Evolutionary conservation across 192 early-diverging fungal species (phyloP).

Genomic region (Glomus cerebriforme): DNA sequence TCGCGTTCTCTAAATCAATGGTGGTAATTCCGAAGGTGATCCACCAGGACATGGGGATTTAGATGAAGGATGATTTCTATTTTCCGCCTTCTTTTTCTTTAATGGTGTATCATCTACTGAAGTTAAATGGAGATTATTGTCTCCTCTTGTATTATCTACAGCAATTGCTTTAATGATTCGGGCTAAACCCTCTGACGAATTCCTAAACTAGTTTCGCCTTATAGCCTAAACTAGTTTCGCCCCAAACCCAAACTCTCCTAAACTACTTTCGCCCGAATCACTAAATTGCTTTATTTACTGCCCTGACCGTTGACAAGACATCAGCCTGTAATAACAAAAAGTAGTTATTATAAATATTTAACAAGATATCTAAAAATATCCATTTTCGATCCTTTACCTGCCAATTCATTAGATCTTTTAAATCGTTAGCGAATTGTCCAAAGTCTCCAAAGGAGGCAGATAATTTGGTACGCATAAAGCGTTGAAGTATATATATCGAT

Average conservation of each 20-base stretch:
- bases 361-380: neutral
- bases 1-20: too few relatives aligned
- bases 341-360: neutral
- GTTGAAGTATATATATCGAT: conserved; percentile 19
- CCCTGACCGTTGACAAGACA: conserved; percentile 12
- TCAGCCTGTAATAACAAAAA: conserved; percentile 23
- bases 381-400: conserved; percentile 17
- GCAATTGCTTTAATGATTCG: conserved; percentile 1
- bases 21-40: too few relatives aligned
- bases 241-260: too few relatives aligned
- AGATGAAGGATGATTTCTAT: too few relatives aligned
- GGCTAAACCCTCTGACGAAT: too few relatives aligned
- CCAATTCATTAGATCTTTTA: conserved; percentile 7
- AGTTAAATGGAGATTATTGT: too few relatives aligned
- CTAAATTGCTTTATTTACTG: conserved; percentile 16
- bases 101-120: too few relatives aligned
- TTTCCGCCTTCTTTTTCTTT: too few relatives aligned
- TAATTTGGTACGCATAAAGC: neutral
- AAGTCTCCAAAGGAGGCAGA: neutral
- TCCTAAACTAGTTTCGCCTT: too few relatives aligned
- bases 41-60: too few relatives aligned
- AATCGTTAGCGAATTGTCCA: conserved; percentile 2
- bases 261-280: too few relatives aligned
- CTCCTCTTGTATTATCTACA: neutral
- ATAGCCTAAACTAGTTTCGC: too few relatives aligned